A percentile compares a stretch with the other conserved stretches of the same genome.
Evolutionary conservation across 1,139 yeast species (phyloP).

Genomic region (Yamadazyma sp.): DNA sequence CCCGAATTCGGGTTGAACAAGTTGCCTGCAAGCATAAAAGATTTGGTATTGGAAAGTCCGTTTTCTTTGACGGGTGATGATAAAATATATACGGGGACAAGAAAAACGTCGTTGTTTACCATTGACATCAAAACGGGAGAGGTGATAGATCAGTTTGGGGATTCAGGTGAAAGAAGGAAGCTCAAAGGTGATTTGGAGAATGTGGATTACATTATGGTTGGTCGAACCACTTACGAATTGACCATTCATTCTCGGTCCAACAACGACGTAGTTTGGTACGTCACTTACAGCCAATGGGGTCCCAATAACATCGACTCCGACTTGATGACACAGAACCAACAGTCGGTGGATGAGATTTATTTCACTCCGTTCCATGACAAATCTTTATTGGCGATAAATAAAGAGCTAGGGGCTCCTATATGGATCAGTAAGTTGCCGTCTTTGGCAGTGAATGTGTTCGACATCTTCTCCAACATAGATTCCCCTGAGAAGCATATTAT

Average conservation of each 20-base stretch:
- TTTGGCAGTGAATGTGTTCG: constrained; percentile 72
- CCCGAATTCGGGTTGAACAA: constrained; percentile 74
- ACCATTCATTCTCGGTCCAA: constrained; percentile 53
- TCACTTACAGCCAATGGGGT: constrained; percentile 88
- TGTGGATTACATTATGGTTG: constrained; percentile 43
- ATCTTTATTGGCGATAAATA: constrained; percentile 66
- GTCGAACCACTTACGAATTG: constrained; percentile 50
- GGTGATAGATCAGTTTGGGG: constrained; percentile 70
- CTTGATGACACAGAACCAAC: constrained; percentile 50
- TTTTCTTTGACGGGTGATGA: constrained; percentile 79
- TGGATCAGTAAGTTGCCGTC: constrained; percentile 77
- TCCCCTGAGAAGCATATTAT: constrained; percentile 39
- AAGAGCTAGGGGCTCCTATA: constrained; percentile 62
- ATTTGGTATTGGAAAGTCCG: constrained; percentile 81
- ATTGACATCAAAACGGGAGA: constrained; percentile 78
- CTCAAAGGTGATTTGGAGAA: constrained; percentile 1
- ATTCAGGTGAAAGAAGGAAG: constrained; percentile 4
- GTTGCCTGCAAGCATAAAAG: constrained; percentile 78
- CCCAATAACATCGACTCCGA: constrained; percentile 84
- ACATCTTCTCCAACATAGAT: constrained; percentile 47
- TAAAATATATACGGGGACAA: constrained; percentile 83
- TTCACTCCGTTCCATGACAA: constrained; percentile 84
- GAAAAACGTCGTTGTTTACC: constrained; percentile 74
- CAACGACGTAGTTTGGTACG: constrained; percentile 76
- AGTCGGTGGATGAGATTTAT: constrained; percentile 68